Conservation (phyloP, 2,329 filamentous ascomycete genomes). For the Reticulascus tulasneorum region DNA sequence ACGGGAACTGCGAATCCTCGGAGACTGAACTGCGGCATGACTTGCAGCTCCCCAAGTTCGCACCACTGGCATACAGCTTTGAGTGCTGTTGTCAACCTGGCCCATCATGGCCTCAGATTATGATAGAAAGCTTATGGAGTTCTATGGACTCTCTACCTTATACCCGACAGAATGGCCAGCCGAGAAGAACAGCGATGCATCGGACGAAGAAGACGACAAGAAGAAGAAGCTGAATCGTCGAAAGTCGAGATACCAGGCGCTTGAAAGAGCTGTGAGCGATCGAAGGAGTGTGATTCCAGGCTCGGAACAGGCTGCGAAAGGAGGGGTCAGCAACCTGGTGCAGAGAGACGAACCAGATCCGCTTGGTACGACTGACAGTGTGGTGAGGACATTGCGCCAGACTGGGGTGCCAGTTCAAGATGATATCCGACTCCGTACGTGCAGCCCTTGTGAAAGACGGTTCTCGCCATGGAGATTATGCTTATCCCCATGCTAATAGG, state of each 20-base stretch:
- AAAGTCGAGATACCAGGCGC: constrained; percentile 78
- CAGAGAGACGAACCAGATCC: constrained; percentile 92
- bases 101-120: constrained; percentile 47
- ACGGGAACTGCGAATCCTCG: no score
- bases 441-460: not conserved
- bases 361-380: constrained; percentile 80
- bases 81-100: no score
- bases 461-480: constrained; percentile 6
- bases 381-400: constrained; percentile 73
- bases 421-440: constrained; percentile 70
- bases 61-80: no score
- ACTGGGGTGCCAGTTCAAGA: constrained; percentile 80
- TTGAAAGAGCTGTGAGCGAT: constrained; percentile 71
- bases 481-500: constrained; percentile 41
- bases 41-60: no score
- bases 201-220: constrained; percentile 55
- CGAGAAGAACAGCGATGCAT: constrained; percentile 70
- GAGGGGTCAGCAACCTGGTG: constrained; percentile 71
- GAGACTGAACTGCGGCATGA: no score
- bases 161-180: constrained; percentile 84
- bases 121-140: constrained; percentile 75
- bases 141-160: constrained; percentile 78
- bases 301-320: constrained; percentile 59
- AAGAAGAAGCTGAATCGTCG: constrained; percentile 53
- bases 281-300: constrained; percentile 63